Conservation (phyloP, 2,329 filamentous ascomycete genomes). For the Beauveria australis region DNA sequence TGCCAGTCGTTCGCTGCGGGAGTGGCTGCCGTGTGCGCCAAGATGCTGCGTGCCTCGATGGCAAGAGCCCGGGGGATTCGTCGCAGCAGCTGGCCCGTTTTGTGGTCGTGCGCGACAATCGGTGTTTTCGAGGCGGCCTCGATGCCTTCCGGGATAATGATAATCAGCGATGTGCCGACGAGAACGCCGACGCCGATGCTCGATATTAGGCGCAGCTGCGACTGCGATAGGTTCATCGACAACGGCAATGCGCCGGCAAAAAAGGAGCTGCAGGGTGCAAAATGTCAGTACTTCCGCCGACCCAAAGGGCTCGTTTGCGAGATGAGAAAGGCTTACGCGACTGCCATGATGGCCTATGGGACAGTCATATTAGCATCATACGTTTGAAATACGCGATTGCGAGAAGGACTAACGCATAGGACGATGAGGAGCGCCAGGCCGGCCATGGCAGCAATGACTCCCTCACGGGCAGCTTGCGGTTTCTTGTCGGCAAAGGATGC, state of each 20-base stretch:
- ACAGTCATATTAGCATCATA: slow-evolving; percentile 7
- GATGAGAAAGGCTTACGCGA: slow-evolving; percentile 38
- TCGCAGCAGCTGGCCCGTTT: slow-evolving; percentile 23
- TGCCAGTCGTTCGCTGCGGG: background rate
- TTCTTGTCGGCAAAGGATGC: background rate
- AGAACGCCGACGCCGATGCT: slow-evolving; percentile 89
- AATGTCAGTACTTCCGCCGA: slow-evolving; percentile 12
- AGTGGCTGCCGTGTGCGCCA: background rate
- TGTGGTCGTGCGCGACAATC: slow-evolving; percentile 30
- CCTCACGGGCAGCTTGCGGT: background rate
- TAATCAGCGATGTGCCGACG: slow-evolving; percentile 88
- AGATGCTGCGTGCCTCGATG: slow-evolving; percentile 18
- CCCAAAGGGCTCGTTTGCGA: slow-evolving; percentile 9
- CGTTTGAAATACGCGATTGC: background rate
- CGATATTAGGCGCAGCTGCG: slow-evolving; percentile 81
- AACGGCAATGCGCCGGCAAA: slow-evolving; percentile 85
- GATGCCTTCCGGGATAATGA: slow-evolving; percentile 95
- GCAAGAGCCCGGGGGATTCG: slow-evolving; percentile 24
- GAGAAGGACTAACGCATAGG: slow-evolving; percentile 29
- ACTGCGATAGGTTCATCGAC: slow-evolving; percentile 77
- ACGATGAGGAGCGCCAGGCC: slow-evolving; percentile 32
- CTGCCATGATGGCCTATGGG: slow-evolving; percentile 46
- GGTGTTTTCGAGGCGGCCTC: slow-evolving; percentile 69
- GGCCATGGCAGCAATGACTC: slow-evolving; percentile 25
- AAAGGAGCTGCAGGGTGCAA: slow-evolving; percentile 61